Conservation (phyloP, 1,284 basidiomycete species). For the Golubevia pallescens region DNA sequence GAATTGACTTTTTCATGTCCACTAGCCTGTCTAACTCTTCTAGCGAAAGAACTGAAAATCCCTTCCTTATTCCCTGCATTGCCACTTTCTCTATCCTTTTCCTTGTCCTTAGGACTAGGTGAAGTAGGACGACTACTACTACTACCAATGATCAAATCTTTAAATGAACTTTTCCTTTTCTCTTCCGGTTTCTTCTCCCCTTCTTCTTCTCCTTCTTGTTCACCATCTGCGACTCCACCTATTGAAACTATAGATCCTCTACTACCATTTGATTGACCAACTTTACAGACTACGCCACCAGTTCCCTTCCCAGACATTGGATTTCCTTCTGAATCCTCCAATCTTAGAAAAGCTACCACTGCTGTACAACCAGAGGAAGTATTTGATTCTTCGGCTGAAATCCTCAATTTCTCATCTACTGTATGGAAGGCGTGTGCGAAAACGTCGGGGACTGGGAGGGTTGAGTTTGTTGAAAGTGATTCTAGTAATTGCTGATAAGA, state of each 20-base stretch:
- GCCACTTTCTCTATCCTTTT: background rate
- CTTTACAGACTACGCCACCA: constrained; percentile 8
- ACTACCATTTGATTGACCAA: background rate
- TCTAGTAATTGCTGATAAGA: constrained; percentile 24
- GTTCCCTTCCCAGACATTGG: constrained; percentile 17
- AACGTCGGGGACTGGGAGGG: constrained; percentile 47
- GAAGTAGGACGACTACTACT: no score
- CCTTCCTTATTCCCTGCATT: background rate
- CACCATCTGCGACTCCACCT: background rate
- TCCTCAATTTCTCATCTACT: constrained; percentile 44
- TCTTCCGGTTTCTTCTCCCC: background rate
- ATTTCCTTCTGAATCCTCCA: constrained; percentile 37
- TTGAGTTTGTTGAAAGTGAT: constrained; percentile 22
- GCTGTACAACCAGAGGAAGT: constrained; percentile 59
- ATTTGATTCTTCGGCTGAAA: constrained; percentile 31
- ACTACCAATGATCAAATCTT: background rate
- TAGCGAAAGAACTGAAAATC: background rate
- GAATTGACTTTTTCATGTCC: background rate
- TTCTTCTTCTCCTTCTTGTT: constrained; percentile 1
- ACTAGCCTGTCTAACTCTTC: background rate
- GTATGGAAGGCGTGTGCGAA: constrained; percentile 50
- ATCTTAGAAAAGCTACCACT: constrained; percentile 50
- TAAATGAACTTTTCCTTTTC: background rate
- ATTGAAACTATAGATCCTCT: background rate
- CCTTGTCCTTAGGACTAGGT: no score